phyloP scores from a whole-genome alignment of 192 early-diverging fungal species.

The Backusella morwellensis region DNA sequence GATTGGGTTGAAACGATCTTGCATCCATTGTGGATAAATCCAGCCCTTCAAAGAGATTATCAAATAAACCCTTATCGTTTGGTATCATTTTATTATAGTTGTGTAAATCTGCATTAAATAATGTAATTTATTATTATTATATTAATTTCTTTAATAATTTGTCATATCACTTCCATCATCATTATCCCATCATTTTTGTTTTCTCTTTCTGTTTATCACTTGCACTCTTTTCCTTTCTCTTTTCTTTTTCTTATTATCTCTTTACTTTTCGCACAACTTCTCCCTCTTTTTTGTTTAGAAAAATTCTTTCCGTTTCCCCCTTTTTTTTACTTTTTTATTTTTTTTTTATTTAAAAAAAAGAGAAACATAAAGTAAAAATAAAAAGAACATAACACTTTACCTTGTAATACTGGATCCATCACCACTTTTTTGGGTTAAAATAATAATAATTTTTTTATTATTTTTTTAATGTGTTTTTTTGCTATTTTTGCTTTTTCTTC shows the following conservation, averaged over 20 bases:
- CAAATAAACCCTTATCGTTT: conserved; percentile 5
- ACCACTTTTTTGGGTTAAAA: conserved; percentile 1
- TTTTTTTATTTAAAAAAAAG: neutral
- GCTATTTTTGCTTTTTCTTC: neutral
- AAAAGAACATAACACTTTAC: neutral
- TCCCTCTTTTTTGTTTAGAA: conserved; percentile 2
- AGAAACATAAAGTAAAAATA: neutral
- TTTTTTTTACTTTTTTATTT: neutral
- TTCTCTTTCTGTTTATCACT: neutral
- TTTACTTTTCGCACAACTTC: neutral
- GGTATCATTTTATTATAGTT: conserved; percentile 8
- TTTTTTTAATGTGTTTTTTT: neutral
- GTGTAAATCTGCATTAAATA: conserved; percentile 9
- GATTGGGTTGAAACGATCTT: conserved; percentile 1
- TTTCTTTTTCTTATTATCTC: neutral
- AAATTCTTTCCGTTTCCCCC: conserved; percentile 3
- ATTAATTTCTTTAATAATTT: neutral
- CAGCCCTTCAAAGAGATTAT: conserved; percentile 1
- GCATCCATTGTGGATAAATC: conserved; percentile 6
- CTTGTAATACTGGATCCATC: conserved; percentile 3
- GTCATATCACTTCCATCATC: neutral
- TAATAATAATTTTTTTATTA: neutral
- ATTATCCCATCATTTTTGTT: conserved; percentile 3
- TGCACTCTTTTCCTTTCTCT: neutral
- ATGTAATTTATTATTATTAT: neutral